Percentiles rank a stretch among this genome's conserved stretches.
Evolutionary conservation across 305 asterid genomes (phyloP).

Genomic region (Fraxinus velutina): DNA sequence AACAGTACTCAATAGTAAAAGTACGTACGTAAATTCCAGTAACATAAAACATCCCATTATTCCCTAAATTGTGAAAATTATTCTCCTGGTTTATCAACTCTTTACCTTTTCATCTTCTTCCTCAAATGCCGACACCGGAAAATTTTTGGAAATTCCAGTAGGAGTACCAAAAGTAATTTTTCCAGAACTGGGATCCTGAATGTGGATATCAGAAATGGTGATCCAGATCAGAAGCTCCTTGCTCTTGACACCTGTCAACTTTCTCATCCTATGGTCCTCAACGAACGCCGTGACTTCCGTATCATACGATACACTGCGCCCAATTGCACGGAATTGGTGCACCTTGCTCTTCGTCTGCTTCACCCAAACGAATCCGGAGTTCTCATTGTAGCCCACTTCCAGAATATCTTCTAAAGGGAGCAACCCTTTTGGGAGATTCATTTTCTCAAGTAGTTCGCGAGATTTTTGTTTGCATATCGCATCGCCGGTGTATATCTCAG

Average conservation of each 20-base stretch:
- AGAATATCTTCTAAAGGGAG: constrained; percentile 66
- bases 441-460: constrained; percentile 52
- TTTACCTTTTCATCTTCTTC: constrained; percentile 35
- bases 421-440: constrained; percentile 64
- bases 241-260: constrained; percentile 75
- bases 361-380: constrained; percentile 74
- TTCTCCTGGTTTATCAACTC: constrained; percentile 18
- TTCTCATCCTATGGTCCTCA: constrained; percentile 72
- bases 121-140: constrained; percentile 67
- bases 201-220: constrained; percentile 53
- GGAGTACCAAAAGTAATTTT: constrained; percentile 61
- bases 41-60: neutral
- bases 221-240: constrained; percentile 81
- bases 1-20: neutral
- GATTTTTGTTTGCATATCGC: constrained; percentile 60
- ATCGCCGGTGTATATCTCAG: constrained; percentile 61
- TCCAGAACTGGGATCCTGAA: constrained; percentile 42
- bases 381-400: constrained; percentile 62
- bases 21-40: neutral
- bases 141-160: constrained; percentile 56
- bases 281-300: constrained; percentile 71
- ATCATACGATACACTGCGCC: constrained; percentile 67
- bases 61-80: neutral
- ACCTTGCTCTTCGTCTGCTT: constrained; percentile 65
- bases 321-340: constrained; percentile 54